Conservation (phyloP, 768 basidiomycete species). For the Tricholoma hemisulphureum region DNA sequence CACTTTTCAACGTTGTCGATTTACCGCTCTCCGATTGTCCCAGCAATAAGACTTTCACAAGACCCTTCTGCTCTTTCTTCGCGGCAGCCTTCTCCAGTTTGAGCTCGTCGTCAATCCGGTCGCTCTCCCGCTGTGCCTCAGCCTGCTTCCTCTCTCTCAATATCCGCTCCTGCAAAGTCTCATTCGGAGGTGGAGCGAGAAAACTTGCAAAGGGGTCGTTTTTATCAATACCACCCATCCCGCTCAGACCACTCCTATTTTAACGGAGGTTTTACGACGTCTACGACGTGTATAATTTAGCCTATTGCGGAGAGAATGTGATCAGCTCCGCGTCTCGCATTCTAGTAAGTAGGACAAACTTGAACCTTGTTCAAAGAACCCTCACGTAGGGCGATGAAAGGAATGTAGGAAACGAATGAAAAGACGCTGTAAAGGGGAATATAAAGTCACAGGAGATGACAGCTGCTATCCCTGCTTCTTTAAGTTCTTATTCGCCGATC, state of each 20-base stretch:
- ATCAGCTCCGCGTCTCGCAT: too few species aligned
- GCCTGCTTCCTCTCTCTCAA: slow-evolving; percentile 48
- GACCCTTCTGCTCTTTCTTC: slow-evolving; percentile 40
- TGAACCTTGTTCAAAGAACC: too few species aligned
- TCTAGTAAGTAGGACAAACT: too few species aligned
- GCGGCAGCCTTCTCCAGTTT: slow-evolving; percentile 41
- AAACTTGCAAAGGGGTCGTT: slow-evolving; percentile 59
- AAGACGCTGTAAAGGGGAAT: too few species aligned
- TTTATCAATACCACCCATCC: slow-evolving; percentile 1
- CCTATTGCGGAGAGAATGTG: too few species aligned
- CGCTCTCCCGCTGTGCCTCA: slow-evolving; percentile 58
- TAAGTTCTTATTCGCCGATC: too few species aligned
- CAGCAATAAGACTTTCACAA: slow-evolving; percentile 52
- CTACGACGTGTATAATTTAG: too few species aligned
- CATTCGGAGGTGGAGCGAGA: slow-evolving; percentile 56
- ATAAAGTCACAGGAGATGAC: too few species aligned
- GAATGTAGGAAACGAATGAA: too few species aligned
- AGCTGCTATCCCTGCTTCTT: too few species aligned
- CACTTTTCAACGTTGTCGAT: slow-evolving; percentile 61
- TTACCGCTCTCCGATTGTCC: slow-evolving; percentile 67
- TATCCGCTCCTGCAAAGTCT: slow-evolving; percentile 47
- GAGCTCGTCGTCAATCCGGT: slow-evolving; percentile 57
- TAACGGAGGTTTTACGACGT: too few species aligned
- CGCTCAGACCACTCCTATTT: neutral
- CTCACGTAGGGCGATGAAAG: too few species aligned